Evolutionary conservation across 805 yeast genomes (phyloP).

Genomic region (Cyberlindnera amylophila): DNA sequence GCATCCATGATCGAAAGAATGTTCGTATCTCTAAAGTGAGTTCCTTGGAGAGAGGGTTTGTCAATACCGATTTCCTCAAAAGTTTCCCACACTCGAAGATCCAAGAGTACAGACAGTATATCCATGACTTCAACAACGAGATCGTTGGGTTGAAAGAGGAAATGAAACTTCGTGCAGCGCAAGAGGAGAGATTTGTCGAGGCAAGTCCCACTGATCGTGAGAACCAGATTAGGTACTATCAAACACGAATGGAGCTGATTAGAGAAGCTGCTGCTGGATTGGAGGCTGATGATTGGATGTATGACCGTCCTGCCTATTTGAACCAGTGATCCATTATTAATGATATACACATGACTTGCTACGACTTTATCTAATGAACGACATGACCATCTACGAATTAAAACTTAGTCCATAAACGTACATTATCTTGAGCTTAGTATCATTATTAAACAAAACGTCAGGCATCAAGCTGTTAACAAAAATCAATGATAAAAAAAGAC

Average conservation of each 20-base stretch:
- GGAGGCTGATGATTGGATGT: slow-evolving; percentile 14
- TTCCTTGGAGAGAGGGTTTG: slow-evolving; percentile 23
- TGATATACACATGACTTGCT: too few relatives aligned
- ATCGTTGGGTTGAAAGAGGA: slow-evolving; percentile 9
- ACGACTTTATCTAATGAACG: too few relatives aligned
- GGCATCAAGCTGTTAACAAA: too few relatives aligned
- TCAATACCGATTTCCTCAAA: slow-evolving; percentile 17
- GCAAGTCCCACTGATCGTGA: slow-evolving; percentile 1
- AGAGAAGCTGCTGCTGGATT: slow-evolving; percentile 8
- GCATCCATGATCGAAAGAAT: slow-evolving; percentile 24
- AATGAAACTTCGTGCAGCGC: slow-evolving; percentile 1
- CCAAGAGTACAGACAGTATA: slow-evolving; percentile 21
- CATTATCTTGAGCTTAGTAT: too few relatives aligned
- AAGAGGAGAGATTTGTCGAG: slow-evolving; percentile 5
- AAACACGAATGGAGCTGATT: slow-evolving; percentile 5
- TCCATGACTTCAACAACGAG: slow-evolving; percentile 15
- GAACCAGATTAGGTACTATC: neutral
- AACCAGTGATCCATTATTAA: neutral
- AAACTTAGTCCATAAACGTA: too few relatives aligned
- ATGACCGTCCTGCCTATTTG: neutral
- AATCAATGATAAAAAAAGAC: too few relatives aligned
- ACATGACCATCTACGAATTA: too few relatives aligned
- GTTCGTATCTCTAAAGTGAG: slow-evolving; percentile 22
- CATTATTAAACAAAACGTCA: too few relatives aligned
- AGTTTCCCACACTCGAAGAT: slow-evolving; percentile 8